Conservation (phyloP, 495 filamentous ascomycete species). For the Achaetomiella virescens region DNA sequence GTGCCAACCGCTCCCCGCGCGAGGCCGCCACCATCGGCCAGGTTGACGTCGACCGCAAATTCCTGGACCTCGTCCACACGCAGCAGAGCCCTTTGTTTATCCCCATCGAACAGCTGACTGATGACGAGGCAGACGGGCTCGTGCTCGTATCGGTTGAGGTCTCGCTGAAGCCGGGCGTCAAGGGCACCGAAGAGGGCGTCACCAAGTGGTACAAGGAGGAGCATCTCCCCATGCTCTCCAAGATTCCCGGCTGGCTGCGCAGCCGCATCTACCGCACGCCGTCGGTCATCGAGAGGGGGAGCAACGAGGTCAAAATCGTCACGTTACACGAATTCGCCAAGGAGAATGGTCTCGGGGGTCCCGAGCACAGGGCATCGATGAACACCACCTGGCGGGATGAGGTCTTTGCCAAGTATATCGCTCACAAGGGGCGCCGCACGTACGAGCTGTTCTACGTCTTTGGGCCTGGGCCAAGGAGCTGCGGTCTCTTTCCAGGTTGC, state of each 20-base stretch:
- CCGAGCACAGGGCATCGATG: slow-evolving; percentile 56
- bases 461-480: slow-evolving; percentile 65
- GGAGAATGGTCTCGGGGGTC: slow-evolving; percentile 56
- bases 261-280: slow-evolving; percentile 57
- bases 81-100: slow-evolving; percentile 48
- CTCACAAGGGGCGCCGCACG: slow-evolving; percentile 47
- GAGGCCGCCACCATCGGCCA: slow-evolving; percentile 71
- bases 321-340: slow-evolving; percentile 66
- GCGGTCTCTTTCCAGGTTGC: slow-evolving; percentile 37
- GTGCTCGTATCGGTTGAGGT: slow-evolving; percentile 57
- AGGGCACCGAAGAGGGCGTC: slow-evolving; percentile 49
- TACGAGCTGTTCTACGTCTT: slow-evolving; percentile 76
- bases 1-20: slow-evolving; percentile 61
- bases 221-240: slow-evolving; percentile 62
- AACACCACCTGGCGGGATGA: slow-evolving; percentile 52
- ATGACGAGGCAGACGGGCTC: slow-evolving; percentile 53
- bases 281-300: slow-evolving; percentile 38
- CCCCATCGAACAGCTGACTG: slow-evolving; percentile 52
- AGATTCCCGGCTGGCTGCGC: slow-evolving; percentile 70
- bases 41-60: slow-evolving; percentile 62
- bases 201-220: slow-evolving; percentile 66
- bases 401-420: slow-evolving; percentile 51
- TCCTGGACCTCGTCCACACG: slow-evolving; percentile 57
- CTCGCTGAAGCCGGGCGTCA: slow-evolving; percentile 45
- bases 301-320: slow-evolving; percentile 46